phyloP scores from a whole-genome alignment of 2,329 filamentous ascomycete species.

The Diaporthe ampelina region DNA sequence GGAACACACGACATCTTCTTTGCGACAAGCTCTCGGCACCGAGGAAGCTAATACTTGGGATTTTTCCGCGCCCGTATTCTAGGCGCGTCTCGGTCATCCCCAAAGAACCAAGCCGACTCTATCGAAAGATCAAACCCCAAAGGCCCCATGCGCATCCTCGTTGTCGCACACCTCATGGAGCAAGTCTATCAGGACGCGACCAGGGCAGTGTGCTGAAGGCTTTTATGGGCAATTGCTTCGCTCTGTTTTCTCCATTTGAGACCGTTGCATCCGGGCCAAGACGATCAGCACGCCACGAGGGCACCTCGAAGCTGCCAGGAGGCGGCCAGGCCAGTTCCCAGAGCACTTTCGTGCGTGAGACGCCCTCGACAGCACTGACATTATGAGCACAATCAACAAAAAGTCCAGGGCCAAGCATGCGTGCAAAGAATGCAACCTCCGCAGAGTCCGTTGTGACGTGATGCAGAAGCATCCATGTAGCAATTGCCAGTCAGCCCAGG shows the following conservation, averaged over 20 bases:
- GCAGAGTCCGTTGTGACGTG: slow-evolving; percentile 44
- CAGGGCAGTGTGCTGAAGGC: neutral
- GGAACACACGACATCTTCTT: neutral
- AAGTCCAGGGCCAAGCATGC: slow-evolving; percentile 44
- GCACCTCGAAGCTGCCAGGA: neutral
- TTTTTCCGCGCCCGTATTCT: neutral
- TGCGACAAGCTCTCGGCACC: neutral
- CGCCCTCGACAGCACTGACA: neutral
- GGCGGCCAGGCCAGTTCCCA: neutral
- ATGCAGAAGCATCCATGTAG: slow-evolving; percentile 43
- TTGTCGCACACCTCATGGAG: neutral
- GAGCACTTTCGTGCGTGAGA: neutral
- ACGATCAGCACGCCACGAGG: neutral
- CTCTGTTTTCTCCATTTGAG: neutral
- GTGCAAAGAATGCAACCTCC: slow-evolving; percentile 45
- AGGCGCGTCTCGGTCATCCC: neutral
- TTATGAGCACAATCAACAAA: slow-evolving; percentile 37
- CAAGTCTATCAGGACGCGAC: slow-evolving; percentile 10
- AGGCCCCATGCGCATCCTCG: neutral
- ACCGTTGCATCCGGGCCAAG: neutral
- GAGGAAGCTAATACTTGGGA: neutral
- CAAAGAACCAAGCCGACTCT: slow-evolving; percentile 1
- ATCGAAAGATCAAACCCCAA: neutral
- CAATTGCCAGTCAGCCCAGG: slow-evolving; percentile 42
- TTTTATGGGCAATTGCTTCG: neutral